Base-by-base conservation (phyloP, 2,329 filamentous ascomycete genomes). In the Pseudohalonectria lignicola region DNA sequence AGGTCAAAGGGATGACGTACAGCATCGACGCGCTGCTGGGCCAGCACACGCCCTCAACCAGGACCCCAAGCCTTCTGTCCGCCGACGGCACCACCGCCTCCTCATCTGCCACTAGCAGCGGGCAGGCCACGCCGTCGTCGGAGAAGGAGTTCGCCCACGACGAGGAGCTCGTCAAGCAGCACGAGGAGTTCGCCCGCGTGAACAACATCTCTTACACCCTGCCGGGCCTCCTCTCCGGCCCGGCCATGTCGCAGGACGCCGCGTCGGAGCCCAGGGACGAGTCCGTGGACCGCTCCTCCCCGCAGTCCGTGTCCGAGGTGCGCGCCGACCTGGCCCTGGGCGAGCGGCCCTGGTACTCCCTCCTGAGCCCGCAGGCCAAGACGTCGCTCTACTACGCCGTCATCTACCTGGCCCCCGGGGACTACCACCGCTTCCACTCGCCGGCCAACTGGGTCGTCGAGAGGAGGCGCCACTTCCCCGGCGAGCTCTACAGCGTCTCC, bases 1-100 rank as follows among this genome's bases (percentile, higher is more conserved):
- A 98, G 63, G 90, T 98, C 46, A 98, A 98, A 63, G 92, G 92
- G 43, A 92, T 98, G 71, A 98, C 92, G 1, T 98, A 98, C 62
- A 94, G 82, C 47, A 74, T 98, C 39, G 92, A 98, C 55, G 88
- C 92, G 7, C 72, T 98, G 2, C 72, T 98, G 2, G 92, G 92
- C 37, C 78, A 74, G 46, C 66, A 68, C 43, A 74, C 69, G 5
- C 73, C 73, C 6, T 39, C 37, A 18, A 39, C 29, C 28, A n/a
- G n/a, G n/a, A n/a, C n/a, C n/a, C n/a, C n/a, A n/a, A n/a, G n/a
- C n/a, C n/a, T n/a, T n/a, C n/a, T n/a, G n/a, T n/a, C n/a, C n/a
- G 55, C 68, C 5, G 59, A 71, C 15, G 75, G 74, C 60, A 59
- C 80, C 49, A 55, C 71, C 41, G 57, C 60, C 39, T 47, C 56